Evolutionary conservation across 1,284 basidiomycete genomes (phyloP).

Genomic region (Ganoderma multipileum): DNA sequence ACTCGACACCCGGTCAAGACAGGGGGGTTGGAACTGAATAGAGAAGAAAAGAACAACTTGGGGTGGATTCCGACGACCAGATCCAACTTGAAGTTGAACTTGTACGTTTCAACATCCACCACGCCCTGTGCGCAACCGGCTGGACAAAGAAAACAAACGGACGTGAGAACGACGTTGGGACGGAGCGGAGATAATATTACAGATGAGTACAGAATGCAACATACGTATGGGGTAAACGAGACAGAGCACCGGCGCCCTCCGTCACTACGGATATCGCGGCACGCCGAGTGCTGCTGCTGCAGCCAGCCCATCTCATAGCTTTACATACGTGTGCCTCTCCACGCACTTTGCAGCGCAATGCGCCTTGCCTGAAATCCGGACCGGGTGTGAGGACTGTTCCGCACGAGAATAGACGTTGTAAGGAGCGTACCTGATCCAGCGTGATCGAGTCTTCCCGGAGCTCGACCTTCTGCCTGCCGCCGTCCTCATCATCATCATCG

Average conservation of each 20-base stretch:
- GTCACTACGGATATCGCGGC: conserved; percentile 25
- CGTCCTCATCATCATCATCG: conserved; percentile 65
- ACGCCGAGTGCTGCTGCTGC: conserved; percentile 7
- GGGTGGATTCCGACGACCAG: not conserved
- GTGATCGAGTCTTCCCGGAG: conserved; percentile 84
- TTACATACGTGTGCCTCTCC: conserved; percentile 63
- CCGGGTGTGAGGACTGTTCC: conserved; percentile 18
- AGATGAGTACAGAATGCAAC: conserved; percentile 8
- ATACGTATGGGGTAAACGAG: conserved; percentile 7
- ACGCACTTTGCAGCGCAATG: conserved; percentile 79
- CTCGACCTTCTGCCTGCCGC: conserved; percentile 74
- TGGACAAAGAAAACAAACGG: conserved; percentile 8
- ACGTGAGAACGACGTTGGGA: not conserved
- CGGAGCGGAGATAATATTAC: conserved; percentile 9
- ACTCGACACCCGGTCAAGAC: not conserved
- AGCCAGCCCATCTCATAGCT: conserved; percentile 21
- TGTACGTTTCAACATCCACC: too few relatives aligned
- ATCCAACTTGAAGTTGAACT: not conserved
- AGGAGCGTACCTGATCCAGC: conserved; percentile 77
- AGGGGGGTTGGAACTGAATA: not conserved
- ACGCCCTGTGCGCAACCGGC: conserved; percentile 4
- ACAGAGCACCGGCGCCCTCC: conserved; percentile 1
- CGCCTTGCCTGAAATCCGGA: conserved; percentile 58
- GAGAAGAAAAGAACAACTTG: not conserved
- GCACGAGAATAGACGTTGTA: not conserved